Conservation (phyloP, 306 rosid species). For the Dalbergia oliveri region DNA sequence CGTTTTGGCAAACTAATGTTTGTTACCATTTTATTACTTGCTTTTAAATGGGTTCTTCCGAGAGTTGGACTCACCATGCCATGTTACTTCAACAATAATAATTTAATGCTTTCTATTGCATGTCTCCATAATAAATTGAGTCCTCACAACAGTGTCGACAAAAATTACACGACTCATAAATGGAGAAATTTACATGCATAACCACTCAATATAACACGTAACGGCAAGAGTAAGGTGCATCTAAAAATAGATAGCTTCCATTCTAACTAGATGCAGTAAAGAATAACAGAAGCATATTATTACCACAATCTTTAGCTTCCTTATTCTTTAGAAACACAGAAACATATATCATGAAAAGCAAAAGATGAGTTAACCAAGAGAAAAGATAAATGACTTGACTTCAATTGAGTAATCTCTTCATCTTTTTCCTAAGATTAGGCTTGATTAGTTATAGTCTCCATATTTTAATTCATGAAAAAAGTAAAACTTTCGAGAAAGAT, state of each 20-base stretch:
- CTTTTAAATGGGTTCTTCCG: slow-evolving; percentile 50
- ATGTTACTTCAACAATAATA: slow-evolving; percentile 32
- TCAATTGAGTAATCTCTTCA: background rate
- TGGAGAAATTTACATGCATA: background rate
- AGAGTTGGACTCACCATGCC: slow-evolving; percentile 47
- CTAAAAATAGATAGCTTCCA: slow-evolving; percentile 20
- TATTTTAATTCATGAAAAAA: background rate
- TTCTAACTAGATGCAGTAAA: slow-evolving; percentile 25
- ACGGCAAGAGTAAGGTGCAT: background rate
- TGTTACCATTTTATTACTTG: slow-evolving; percentile 58
- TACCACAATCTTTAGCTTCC: background rate
- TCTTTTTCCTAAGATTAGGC: background rate
- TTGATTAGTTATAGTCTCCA: background rate
- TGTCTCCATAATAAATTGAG: slow-evolving; percentile 19
- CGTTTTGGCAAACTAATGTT: slow-evolving; percentile 61
- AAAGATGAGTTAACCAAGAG: background rate
- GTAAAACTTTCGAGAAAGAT: background rate
- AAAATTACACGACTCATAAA: slow-evolving; percentile 24
- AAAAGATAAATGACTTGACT: background rate
- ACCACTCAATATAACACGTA: background rate
- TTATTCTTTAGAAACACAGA: background rate
- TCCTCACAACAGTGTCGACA: background rate
- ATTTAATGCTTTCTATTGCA: slow-evolving; percentile 9
- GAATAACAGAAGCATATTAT: slow-evolving; percentile 13
- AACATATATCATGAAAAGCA: background rate